Percentiles rank a stretch among this genome's conserved stretches.
phyloP scores from a whole-genome alignment of 352 stramenopile genomes.

The Globisporangium nodosum region DNA sequence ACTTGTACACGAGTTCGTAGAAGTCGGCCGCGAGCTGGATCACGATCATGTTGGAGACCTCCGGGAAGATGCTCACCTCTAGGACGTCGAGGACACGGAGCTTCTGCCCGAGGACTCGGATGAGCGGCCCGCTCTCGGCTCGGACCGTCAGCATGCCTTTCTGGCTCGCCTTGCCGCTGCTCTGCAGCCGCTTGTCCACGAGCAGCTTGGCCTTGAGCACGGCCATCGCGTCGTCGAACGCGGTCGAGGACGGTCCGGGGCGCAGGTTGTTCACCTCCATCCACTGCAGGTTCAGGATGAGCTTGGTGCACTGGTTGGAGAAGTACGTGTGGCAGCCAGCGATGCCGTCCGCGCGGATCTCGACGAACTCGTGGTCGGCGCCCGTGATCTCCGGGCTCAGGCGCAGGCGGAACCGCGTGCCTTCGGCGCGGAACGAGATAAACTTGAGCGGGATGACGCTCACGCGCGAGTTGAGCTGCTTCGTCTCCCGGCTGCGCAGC shows the following conservation, averaged over 20 bases:
- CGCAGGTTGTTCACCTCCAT: conserved; percentile 79
- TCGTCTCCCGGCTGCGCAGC: conserved; percentile 50
- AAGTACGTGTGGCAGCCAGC: conserved; percentile 67
- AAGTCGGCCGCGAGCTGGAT: conserved; percentile 80
- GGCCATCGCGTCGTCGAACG: conserved; percentile 68
- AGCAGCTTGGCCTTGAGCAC: conserved; percentile 71
- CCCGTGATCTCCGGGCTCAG: conserved; percentile 51
- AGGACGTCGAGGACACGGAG: conserved; percentile 68
- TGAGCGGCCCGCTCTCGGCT: conserved; percentile 64
- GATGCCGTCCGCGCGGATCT: conserved; percentile 56
- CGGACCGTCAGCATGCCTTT: conserved; percentile 74
- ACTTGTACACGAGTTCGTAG: conserved; percentile 82
- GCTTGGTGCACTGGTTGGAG: conserved; percentile 64
- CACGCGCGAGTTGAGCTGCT: conserved; percentile 31
- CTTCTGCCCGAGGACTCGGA: conserved; percentile 59
- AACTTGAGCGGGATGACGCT: conserved; percentile 44
- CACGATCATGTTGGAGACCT: conserved; percentile 78
- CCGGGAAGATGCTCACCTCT: conserved; percentile 79
- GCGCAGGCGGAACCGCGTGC: conserved; percentile 48
- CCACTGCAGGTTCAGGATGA: conserved; percentile 73
- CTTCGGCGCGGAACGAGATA: conserved; percentile 63
- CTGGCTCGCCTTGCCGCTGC: conserved; percentile 33
- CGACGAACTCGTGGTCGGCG: conserved; percentile 68
- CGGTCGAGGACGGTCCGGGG: conserved; percentile 61
- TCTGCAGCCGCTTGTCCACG: conserved; percentile 47